Conservation (phyloP, 2,329 filamentous ascomycete genomes). For the Diaporthe sp. region DNA sequence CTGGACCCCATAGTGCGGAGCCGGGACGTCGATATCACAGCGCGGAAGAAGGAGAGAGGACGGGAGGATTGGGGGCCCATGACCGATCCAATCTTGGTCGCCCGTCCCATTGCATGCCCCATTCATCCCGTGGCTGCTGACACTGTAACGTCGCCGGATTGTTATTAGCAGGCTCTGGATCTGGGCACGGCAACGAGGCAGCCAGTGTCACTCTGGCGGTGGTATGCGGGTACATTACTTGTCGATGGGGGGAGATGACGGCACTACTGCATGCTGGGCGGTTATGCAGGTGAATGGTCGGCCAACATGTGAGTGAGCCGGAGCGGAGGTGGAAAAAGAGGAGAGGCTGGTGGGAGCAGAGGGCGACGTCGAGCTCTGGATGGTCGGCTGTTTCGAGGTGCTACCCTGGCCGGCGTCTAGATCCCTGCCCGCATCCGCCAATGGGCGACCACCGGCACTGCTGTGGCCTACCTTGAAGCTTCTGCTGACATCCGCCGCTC, state of each 20-base stretch:
- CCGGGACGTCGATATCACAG: conserved; percentile 45
- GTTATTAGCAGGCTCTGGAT: conserved; percentile 10
- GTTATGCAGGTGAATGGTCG: conserved; percentile 51
- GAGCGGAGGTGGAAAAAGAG: conserved; percentile 27
- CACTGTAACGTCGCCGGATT: conserved; percentile 28
- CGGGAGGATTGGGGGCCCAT: conserved; percentile 26
- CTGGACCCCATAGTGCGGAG: conserved; percentile 34
- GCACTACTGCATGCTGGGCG: conserved; percentile 56
- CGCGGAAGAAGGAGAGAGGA: conserved; percentile 1
- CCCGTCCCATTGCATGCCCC: neutral
- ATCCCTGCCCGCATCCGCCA: conserved; percentile 50
- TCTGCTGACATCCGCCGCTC: conserved; percentile 48
- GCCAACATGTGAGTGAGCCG: conserved; percentile 38
- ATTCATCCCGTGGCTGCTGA: conserved; percentile 24
- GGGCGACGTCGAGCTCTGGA: conserved; percentile 23
- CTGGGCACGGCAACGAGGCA: conserved; percentile 39
- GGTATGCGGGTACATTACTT: conserved; percentile 23
- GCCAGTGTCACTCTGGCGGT: conserved; percentile 44
- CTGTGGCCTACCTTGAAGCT: conserved; percentile 5
- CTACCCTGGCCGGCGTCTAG: conserved; percentile 52
- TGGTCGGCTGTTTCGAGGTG: conserved; percentile 28
- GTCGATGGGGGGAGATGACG: conserved; percentile 32
- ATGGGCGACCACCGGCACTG: conserved; percentile 41
- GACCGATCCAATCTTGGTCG: conserved; percentile 16
- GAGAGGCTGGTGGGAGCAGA: conserved; percentile 28